phyloP scores from a whole-genome alignment of 2,329 filamentous ascomycete species.

The Thelonectria rubi region DNA sequence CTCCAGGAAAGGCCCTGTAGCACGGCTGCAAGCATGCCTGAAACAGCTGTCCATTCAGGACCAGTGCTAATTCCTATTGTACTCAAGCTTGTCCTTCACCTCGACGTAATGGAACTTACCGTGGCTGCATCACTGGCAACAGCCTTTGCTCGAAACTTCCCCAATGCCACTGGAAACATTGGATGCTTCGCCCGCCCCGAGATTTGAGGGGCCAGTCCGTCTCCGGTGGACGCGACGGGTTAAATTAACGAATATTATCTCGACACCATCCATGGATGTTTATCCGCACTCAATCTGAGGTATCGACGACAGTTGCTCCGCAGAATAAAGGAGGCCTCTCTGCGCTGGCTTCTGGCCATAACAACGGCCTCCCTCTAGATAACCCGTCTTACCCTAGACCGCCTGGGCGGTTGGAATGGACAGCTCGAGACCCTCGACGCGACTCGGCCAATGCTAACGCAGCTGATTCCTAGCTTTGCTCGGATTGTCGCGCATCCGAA shows the following conservation, averaged over 20 bases:
- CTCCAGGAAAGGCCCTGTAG: constrained; percentile 16
- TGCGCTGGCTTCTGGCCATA: neutral
- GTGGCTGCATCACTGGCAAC: too few relatives aligned
- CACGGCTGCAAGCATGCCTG: neutral
- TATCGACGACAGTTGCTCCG: too few relatives aligned
- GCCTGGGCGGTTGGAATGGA: neutral
- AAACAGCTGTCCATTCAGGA: too few relatives aligned
- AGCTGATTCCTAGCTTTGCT: neutral
- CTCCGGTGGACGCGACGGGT: constrained; percentile 14
- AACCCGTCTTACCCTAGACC: constrained; percentile 12
- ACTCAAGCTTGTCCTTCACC: too few relatives aligned
- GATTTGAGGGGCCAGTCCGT: constrained; percentile 16
- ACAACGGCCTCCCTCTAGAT: neutral
- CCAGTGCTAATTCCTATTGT: too few relatives aligned
- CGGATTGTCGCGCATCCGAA: constrained; percentile 12
- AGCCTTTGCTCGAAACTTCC: neutral
- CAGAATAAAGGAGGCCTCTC: neutral
- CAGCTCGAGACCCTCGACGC: neutral
- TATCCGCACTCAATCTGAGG: constrained; percentile 10
- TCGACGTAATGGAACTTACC: too few relatives aligned
- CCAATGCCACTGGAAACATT: neutral
- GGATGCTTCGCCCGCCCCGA: neutral
- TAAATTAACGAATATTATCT: constrained; percentile 12
- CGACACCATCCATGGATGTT: neutral
- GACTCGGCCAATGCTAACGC: constrained; percentile 6